Percentiles rank a stretch among this genome's conserved stretches.
These are phyloP conservation scores for Artemisia argyi DNA, from an alignment of 129 eudicot species.

Conservation along the genomic window DNA sequence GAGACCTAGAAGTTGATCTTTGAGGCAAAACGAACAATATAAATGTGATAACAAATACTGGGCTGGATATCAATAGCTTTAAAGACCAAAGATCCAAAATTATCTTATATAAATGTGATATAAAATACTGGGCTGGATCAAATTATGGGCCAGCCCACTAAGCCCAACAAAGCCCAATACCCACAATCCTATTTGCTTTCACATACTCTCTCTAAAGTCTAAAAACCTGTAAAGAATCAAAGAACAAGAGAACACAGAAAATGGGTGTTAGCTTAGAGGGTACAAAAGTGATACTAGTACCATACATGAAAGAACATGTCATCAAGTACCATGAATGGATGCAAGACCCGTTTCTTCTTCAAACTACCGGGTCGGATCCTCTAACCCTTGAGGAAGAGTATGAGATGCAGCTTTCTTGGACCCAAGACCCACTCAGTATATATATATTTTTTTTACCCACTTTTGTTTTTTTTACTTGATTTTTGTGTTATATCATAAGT, in stretches of 20 bases:
- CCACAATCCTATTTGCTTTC: too few relatives aligned
- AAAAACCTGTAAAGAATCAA: too few relatives aligned
- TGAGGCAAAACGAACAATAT: too few relatives aligned
- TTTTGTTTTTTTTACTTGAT: background rate
- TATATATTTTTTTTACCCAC: background rate
- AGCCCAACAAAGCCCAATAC: too few relatives aligned
- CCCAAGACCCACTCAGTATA: constrained; percentile 82
- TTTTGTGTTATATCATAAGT: background rate
- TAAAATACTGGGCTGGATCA: too few relatives aligned
- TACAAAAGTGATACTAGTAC: constrained; percentile 66
- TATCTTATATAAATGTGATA: too few relatives aligned
- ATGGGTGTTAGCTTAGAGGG: constrained; percentile 62
- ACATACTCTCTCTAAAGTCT: too few relatives aligned
- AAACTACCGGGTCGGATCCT: constrained; percentile 94
- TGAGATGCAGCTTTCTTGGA: constrained; percentile 93
- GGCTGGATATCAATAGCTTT: too few relatives aligned
- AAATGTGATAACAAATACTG: too few relatives aligned
- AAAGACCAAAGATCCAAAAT: too few relatives aligned
- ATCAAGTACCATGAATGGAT: constrained; percentile 87
- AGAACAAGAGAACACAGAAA: background rate
- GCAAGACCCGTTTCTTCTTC: constrained; percentile 78
- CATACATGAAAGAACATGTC: constrained; percentile 86
- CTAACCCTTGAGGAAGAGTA: constrained; percentile 67
- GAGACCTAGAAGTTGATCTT: too few relatives aligned
- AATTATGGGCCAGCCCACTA: too few relatives aligned